A percentile compares a stretch with the other conserved stretches of the same genome.
phyloP scores from a whole-genome alignment of 768 basidiomycete genomes.

The Hericium alpestre region DNA sequence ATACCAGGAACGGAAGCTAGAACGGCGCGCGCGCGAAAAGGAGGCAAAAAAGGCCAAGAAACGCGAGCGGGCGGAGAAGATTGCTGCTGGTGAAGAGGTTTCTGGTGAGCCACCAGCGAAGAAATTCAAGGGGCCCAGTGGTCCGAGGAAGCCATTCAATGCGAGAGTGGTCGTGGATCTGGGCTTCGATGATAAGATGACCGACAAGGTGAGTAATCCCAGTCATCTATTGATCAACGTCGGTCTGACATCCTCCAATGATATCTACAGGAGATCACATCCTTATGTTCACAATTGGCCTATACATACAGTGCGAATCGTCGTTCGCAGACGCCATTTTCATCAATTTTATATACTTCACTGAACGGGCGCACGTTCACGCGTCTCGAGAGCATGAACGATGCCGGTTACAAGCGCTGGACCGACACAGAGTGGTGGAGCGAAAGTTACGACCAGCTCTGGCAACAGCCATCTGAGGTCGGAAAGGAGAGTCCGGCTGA shows the following conservation, averaged over 20 bases:
- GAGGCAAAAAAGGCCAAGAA: constrained; percentile 69
- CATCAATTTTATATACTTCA: constrained; percentile 67
- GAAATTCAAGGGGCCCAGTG: constrained; percentile 15
- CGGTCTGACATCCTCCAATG: neutral
- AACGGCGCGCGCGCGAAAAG: constrained; percentile 69
- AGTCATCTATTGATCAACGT: neutral
- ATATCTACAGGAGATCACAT: constrained; percentile 68
- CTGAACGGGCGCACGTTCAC: constrained; percentile 60
- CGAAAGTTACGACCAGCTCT: constrained; percentile 61
- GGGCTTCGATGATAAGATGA: constrained; percentile 89
- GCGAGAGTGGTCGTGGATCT: constrained; percentile 77
- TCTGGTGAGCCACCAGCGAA: constrained; percentile 28
- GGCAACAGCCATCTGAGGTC: constrained; percentile 27
- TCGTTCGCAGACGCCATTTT: constrained; percentile 56
- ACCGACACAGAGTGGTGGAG: constrained; percentile 74
- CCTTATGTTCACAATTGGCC: constrained; percentile 82
- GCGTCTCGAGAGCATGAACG: constrained; percentile 52
- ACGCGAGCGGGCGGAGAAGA: constrained; percentile 44
- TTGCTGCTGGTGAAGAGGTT: constrained; percentile 54
- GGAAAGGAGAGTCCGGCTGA: neutral
- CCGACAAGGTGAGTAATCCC: constrained; percentile 62
- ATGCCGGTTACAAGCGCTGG: constrained; percentile 75
- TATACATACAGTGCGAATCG: constrained; percentile 88
- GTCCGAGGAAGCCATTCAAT: constrained; percentile 23
- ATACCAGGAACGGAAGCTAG: constrained; percentile 55